Evolutionary conservation across 2,329 filamentous ascomycete species (phyloP).

Genomic region (Hypoxylon sp.): DNA sequence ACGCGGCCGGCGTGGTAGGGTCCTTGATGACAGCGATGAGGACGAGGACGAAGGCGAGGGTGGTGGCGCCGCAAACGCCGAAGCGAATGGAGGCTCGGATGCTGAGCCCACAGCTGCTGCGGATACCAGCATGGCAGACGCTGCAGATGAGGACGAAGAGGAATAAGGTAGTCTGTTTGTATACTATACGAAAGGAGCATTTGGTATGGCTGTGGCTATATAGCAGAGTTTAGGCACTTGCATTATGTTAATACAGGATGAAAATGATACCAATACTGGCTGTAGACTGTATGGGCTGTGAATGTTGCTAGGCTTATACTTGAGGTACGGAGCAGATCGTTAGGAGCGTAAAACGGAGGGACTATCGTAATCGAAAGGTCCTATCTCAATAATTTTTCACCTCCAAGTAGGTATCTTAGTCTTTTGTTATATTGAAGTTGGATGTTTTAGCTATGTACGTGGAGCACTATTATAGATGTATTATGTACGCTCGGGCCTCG

Average conservation of each 20-base stretch:
- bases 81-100: constrained; percentile 34
- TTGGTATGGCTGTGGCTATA: constrained; percentile 12
- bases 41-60: constrained; percentile 62
- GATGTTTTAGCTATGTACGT: no score
- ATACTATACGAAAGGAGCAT: constrained; percentile 27
- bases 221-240: constrained; percentile 6
- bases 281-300: neutral
- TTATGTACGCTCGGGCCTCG: no score
- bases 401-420: no score
- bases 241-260: constrained; percentile 13
- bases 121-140: constrained; percentile 56
- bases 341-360: no score
- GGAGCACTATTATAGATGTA: no score
- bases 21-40: constrained; percentile 69
- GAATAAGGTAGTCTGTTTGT: constrained; percentile 38
- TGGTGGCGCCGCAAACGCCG: constrained; percentile 38
- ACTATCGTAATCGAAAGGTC: no score
- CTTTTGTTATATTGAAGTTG: no score
- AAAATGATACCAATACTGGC: constrained; percentile 6
- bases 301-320: neutral
- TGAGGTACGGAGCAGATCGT: neutral
- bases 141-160: constrained; percentile 55
- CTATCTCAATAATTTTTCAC: no score
- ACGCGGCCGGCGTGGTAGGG: constrained; percentile 65
- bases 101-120: constrained; percentile 45